Evolutionary conservation across 192 early-diverging fungal genomes (phyloP), one percentile per base, ranked within the genome.

Genomic region (Coemansia sp.): DNA sequence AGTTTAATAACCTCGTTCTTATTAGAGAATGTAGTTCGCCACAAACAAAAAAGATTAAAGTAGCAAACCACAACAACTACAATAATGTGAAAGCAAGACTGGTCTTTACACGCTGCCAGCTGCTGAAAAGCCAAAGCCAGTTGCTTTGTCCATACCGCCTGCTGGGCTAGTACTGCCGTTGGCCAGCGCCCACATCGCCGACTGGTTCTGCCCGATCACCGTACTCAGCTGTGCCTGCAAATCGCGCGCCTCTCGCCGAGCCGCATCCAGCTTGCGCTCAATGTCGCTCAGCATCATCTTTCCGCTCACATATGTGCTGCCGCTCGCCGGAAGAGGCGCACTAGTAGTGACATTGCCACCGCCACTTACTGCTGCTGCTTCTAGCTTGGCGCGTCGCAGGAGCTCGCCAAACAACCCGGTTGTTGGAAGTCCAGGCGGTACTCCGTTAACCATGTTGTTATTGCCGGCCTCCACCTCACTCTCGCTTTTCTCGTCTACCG

Each of bases 341-440:
- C 21, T 63, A 17, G 37, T 46, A 53, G 37, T 37, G 1, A 39
- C 46, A 34, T 17, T 25, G 15, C 51, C 14, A 61, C 19, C 14
- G n/a, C 7, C 50, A n/a, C 14, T 48, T 11, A 39, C n/a, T 34
- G 31, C 62, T 44, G 62, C 46, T 39, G 59, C 42, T 29, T 63
- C 50, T 38, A 66, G 63, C 66, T 72, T 75, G 15, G 73, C 67
- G 3, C 73, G 78, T 27, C 73, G 73, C 29, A 80, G 45, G 27
- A 80, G 78, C 73, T 80, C 78, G 37, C 78, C 78, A 69, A 80
- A 75, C n/a, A 80, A 41, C 21, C 78, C 78, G 5, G 78, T 80
- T 0, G 70, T 73, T 0, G 78, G 78, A 42, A 75, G 70, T 5
- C 70, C 70, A 8, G 78, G 78, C 17, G 78, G 78, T 21, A 75